Base-by-base conservation (phyloP, 352 stramenopile species). In the Phytophthora lateralis region DNA sequence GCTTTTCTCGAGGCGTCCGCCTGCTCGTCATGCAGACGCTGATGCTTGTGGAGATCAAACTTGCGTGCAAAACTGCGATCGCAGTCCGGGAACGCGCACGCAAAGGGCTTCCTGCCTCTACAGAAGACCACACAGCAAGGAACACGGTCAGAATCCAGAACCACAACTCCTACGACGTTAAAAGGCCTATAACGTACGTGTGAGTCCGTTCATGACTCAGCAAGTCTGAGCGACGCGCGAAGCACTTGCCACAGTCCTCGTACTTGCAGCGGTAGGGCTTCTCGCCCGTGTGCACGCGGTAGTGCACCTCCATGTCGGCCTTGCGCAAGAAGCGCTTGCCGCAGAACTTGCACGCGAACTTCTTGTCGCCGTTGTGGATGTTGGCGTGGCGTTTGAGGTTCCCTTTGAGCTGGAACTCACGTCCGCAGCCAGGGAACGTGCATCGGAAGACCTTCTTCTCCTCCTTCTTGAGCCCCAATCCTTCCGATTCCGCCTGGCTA, bases 41-140 rank as follows among this genome's bases (percentile, higher is more conserved):
- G 73, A 63, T 93, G 84, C 67, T 93, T 93, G 50, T 88, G 77
- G 9, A 91, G 69, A 46, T 93, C 84, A 32, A 89, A 88, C 34
- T 78, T 80, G 14, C 80, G 67, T 4, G 80, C 76, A 39, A 88
- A 90, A 29, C 65, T 71, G 34, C 74, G 66, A 2, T 66, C 72
- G 44, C 83, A 92, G 14, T 60, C 75, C 10, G 78, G 74, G 30
- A 80, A 80, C 7, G 56, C 35, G 45, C 84, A 91, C 24, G 64
- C 60, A 44, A 89, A 93, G 2, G 78, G 71, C 54, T 91, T 93
- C n/a, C 57, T 69, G 7, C 82, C 79, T 15, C 80, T 88, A 63
- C 52, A 72, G 12, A 57, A 44, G 9, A 38, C 11, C 7, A 42
- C 35, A 29, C 10, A 47, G 52, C 17, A 41, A 34, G 18, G 41